Conservation (phyloP, 2,329 filamentous ascomycete genomes). For the Thielaviopsis euricoi region DNA sequence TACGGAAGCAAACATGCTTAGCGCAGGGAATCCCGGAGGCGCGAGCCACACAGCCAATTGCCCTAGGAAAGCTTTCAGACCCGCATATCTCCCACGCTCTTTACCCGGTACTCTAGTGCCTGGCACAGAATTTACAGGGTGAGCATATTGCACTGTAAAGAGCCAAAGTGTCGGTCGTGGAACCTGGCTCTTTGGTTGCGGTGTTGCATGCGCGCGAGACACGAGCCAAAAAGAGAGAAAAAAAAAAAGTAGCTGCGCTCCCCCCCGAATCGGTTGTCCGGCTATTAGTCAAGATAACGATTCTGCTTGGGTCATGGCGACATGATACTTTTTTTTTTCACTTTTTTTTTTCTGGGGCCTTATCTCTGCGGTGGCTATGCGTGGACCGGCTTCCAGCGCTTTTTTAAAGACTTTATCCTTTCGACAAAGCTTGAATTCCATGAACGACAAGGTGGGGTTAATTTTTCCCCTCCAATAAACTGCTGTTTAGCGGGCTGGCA, state of each 20-base stretch:
- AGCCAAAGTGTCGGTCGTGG: background rate
- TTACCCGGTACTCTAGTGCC: background rate
- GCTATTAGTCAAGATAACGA: background rate
- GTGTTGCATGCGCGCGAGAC: background rate
- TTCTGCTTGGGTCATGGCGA: background rate
- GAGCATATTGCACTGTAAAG: background rate
- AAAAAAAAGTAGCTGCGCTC: background rate
- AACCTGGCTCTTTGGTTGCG: background rate
- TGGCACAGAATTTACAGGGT: background rate
- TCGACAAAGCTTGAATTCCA: background rate
- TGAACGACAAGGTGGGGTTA: background rate
- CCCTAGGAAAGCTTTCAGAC: background rate
- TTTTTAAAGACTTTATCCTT: background rate
- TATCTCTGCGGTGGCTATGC: background rate
- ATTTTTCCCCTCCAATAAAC: background rate
- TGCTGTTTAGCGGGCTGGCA: background rate
- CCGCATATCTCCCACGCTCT: background rate
- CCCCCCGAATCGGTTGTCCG: background rate
- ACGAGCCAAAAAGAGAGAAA: background rate
- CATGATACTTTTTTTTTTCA: background rate
- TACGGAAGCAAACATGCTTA: conserved; percentile 5
- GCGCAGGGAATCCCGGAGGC: background rate
- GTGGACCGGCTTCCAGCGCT: background rate
- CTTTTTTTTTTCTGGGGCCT: background rate
- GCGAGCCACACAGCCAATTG: background rate